Base-by-base conservation (phyloP, 306 rosid genomes). In the Cucurbita maxima region DNA sequence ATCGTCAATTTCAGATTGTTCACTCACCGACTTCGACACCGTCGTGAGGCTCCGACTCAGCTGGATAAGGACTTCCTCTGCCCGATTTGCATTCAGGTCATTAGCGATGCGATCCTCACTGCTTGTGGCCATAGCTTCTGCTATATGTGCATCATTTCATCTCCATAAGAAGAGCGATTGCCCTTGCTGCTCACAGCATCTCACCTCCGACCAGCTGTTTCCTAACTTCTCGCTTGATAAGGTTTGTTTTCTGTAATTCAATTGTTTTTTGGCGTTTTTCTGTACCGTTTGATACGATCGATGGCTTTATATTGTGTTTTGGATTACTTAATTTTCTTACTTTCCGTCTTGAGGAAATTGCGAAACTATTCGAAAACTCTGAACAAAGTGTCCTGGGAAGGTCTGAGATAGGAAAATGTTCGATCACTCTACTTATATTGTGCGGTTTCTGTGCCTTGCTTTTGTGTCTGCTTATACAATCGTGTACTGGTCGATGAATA, bases 71-170 rank as follows among this genome's bases (percentile, higher is more conserved):
- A 94, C 61, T 86, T 89, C 69, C 81, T 94, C 0, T 94, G 99
- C 41, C 99, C 99, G 82, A 94, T 94, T 86, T 94, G 99, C 77
- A 94, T 94, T 96, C 99, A 94, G 88, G 82, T 87, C 54, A 86
- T 94, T 48, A 91, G 86, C 81, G 97, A 87, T 56, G 90, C 96
- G 3, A 91, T 94, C 78, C 96, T 94, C 54, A 94, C 97, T 0
- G 80, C 88, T 0, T 94, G 99, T 58, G 96, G 99, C 3, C 99
- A 94, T 75, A 91, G 96, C 84, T 94, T 94, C 83, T 94, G 99
- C 83, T 94, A 91, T 74, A 94, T 94, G 96, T 94, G 99, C 76
- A 91, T 94, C 84, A 82, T 75, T 76, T 72, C 99, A 94, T 87
- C 97, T 94, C 69, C 86, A 90, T 53, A 86, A 89, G 81, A 94